These are phyloP conservation scores for Hypoxylon sp. DNA, from an alignment of 2,329 filamentous ascomycete species.

Conservation along the genomic window DNA sequence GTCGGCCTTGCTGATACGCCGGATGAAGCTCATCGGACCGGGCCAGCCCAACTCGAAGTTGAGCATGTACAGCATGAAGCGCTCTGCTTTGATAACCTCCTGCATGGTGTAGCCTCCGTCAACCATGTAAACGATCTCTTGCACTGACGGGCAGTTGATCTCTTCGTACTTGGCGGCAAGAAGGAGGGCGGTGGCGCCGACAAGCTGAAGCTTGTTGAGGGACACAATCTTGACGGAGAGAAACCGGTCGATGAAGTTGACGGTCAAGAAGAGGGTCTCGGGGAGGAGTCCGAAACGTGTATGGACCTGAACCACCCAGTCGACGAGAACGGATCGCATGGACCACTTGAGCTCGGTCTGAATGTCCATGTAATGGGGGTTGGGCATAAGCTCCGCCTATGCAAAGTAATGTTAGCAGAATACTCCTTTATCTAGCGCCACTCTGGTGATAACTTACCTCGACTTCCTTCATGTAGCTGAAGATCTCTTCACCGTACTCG, in stretches of 20 bases:
- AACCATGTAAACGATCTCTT: slow-evolving; percentile 98
- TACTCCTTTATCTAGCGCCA: neutral
- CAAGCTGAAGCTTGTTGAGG: slow-evolving; percentile 91
- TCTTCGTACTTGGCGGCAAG: slow-evolving; percentile 98
- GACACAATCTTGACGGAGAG: slow-evolving; percentile 94
- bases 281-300: slow-evolving; percentile 88
- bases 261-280: slow-evolving; percentile 91
- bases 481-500: slow-evolving; percentile 96
- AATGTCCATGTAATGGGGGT: slow-evolving; percentile 93
- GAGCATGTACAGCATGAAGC: slow-evolving; percentile 97
- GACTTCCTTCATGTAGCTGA: slow-evolving; percentile 86
- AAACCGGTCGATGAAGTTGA: slow-evolving; percentile 98
- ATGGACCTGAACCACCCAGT: slow-evolving; percentile 98
- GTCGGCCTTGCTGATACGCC: slow-evolving; percentile 97
- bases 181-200: slow-evolving; percentile 94
- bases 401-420: slow-evolving; percentile 30
- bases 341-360: slow-evolving; percentile 99
- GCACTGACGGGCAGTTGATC: slow-evolving; percentile 94
- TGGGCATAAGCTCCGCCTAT: slow-evolving; percentile 81
- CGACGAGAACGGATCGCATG: slow-evolving; percentile 96
- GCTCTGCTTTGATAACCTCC: slow-evolving; percentile 95
- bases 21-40: slow-evolving; percentile 98
- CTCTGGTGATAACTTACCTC: slow-evolving; percentile 67
- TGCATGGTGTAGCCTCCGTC: slow-evolving; percentile 88
- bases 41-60: slow-evolving; percentile 96